Evolutionary conservation across 352 stramenopile species (phyloP).

Genomic region (Globisporangium canariense): DNA sequence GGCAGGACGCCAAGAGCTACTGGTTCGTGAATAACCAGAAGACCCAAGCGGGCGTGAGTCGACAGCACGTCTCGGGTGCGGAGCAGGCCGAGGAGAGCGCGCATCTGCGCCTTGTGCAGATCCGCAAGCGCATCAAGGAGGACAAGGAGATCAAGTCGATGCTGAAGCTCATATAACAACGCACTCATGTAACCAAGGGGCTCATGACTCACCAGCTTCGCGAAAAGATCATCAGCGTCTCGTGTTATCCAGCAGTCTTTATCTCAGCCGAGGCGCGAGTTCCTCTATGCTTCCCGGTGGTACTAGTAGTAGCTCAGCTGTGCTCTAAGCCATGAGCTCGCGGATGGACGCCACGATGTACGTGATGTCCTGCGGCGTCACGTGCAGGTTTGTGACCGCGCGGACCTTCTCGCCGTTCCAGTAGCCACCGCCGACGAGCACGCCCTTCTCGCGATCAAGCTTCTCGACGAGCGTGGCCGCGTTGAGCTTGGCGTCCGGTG

Average conservation of each 20-base stretch:
- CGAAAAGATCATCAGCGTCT: too few relatives aligned
- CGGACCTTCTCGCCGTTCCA: slow-evolving; percentile 57
- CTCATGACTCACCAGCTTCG: too few relatives aligned
- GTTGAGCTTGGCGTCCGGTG: slow-evolving; percentile 54
- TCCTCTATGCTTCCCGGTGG: not conserved
- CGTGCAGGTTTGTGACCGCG: slow-evolving; percentile 74
- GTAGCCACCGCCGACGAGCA: slow-evolving; percentile 68
- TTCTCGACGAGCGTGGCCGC: slow-evolving; percentile 45
- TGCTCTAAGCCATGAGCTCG: slow-evolving; percentile 40
- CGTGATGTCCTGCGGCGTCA: slow-evolving; percentile 57
- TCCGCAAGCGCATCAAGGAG: slow-evolving; percentile 45
- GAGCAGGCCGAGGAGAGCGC: slow-evolving; percentile 20
- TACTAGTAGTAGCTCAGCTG: not conserved
- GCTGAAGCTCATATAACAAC: slow-evolving; percentile 47
- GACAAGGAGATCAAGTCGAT: slow-evolving; percentile 73
- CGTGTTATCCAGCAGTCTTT: not conserved
- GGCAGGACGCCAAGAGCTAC: slow-evolving; percentile 65
- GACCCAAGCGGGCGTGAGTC: slow-evolving; percentile 28
- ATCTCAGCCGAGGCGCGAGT: not conserved
- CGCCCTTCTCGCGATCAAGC: slow-evolving; percentile 61
- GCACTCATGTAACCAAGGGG: too few relatives aligned
- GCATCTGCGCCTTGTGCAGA: slow-evolving; percentile 19
- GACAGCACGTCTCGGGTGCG: slow-evolving; percentile 5
- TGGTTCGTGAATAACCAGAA: slow-evolving; percentile 63
- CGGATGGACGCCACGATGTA: slow-evolving; percentile 57